phyloP scores from a whole-genome alignment of 179 eudicot species.

The Heliamphora pulchella region DNA sequence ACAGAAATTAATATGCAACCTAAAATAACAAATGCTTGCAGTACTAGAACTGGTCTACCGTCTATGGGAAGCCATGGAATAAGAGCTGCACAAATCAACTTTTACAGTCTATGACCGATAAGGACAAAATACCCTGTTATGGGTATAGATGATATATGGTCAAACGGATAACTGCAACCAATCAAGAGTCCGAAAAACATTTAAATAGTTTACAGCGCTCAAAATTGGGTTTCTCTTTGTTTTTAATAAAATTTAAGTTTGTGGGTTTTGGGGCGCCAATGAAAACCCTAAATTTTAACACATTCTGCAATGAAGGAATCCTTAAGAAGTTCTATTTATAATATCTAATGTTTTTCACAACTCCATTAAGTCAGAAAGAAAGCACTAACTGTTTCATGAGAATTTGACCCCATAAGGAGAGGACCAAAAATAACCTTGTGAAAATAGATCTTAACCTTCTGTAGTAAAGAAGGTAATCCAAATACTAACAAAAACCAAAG shows the following conservation, averaged over 20 bases:
- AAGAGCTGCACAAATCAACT: not conserved
- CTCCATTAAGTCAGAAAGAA: not conserved
- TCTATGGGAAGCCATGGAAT: not conserved
- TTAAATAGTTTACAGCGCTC: not conserved
- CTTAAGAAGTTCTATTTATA: not conserved
- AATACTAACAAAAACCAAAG: not conserved
- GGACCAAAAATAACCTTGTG: not conserved
- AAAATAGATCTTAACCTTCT: not conserved
- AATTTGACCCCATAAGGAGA: not conserved
- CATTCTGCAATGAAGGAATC: not conserved
- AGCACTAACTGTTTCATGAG: not conserved
- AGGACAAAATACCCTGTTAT: too few species aligned
- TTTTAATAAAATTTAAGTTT: not conserved
- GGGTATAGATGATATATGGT: not conserved
- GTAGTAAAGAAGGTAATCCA: slow-evolving; percentile 2
- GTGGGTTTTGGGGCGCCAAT: not conserved
- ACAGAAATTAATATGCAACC: not conserved
- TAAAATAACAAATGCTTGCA: not conserved
- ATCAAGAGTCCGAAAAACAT: not conserved
- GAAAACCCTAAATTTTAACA: not conserved
- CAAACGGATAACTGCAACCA: not conserved
- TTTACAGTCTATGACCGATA: too few species aligned
- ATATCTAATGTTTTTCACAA: not conserved
- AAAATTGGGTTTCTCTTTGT: not conserved
- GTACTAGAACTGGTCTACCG: not conserved